Evolutionary conservation across 306 rosid genomes (phyloP), one percentile per base, ranked within the genome.

Genomic region (Malus orientalis): DNA sequence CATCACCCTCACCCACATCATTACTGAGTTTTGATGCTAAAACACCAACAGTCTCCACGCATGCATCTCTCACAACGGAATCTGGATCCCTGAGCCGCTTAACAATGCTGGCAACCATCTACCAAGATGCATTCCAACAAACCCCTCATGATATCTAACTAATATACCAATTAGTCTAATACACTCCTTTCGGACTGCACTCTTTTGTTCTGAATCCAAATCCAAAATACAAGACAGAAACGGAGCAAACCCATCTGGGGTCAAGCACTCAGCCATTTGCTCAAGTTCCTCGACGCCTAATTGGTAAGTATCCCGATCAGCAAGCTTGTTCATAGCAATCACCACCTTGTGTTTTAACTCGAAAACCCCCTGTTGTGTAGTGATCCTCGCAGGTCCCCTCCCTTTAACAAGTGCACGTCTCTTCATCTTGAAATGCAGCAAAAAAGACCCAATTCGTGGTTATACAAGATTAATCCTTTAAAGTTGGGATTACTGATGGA

Each of bases 291-390:
- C 90, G 4, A 82, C 81, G 13, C 92, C 98, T 49, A 89, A 78
- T 25, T 89, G 96, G 62, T 83, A 88, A 8, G 98, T 93, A 60
- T 93, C 98, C 8, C 97, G 83, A 78, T 93, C 98, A 1, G 93
- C 87, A 19, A 93, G 88, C 84, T 93, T 93, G 89, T 87, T 91
- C 60, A 91, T 73, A 0, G 97, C 93, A 14, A 22, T 14, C 8
- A 82, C 81, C 68, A 88, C 87, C 80, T 87, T 25, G 25, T 25
- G 25, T 25, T 25, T 25, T 25, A 25, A 25, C 25, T 25, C 25
- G 25, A 25, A 25, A 25, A 25, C 25, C 25, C 25, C 25, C 1
- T 25, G 25, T 25, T 25, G 25, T 25, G 25, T 25, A 25, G 25
- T 25, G 25, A 25, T 25, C 25, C 25, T 25, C 25, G 25, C 25